phyloP scores from a whole-genome alignment of 169 alveolate genomes.

The Cryptosporidium ryanae region DNA sequence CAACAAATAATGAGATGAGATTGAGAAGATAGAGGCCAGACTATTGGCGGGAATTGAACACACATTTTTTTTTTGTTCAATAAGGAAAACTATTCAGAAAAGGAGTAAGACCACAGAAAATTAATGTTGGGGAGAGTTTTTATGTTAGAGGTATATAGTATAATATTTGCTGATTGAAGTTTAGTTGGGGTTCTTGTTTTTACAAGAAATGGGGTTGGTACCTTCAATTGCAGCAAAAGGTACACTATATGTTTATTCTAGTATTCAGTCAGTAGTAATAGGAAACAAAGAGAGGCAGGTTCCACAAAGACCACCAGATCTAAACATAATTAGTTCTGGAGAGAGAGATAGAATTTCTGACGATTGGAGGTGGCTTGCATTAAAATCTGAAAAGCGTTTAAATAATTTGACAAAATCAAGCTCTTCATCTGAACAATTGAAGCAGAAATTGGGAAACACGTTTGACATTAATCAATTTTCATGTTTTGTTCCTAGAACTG shows the following conservation, averaged over 20 bases:
- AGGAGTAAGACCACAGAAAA: neutral
- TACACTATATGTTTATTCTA: constrained; percentile 58
- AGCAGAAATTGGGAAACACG: constrained; percentile 75
- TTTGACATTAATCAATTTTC: constrained; percentile 80
- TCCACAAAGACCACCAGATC: constrained; percentile 74
- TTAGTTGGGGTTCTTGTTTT: neutral
- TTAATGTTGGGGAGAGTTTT: neutral
- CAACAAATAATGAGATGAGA: no score
- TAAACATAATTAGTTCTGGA: constrained; percentile 56
- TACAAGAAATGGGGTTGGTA: constrained; percentile 49
- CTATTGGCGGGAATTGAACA: no score
- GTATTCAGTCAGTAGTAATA: constrained; percentile 47
- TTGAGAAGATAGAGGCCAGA: no score
- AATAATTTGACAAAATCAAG: constrained; percentile 75
- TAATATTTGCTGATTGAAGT: neutral
- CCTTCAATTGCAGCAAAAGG: constrained; percentile 71
- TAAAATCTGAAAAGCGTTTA: constrained; percentile 80
- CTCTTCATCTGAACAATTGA: constrained; percentile 69
- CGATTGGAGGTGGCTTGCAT: constrained; percentile 84
- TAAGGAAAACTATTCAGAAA: no score
- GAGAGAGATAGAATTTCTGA: constrained; percentile 79
- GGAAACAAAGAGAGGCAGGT: constrained; percentile 54
- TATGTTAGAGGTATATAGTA: neutral
- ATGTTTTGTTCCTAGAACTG: constrained; percentile 84
- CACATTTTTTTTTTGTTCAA: no score